phyloP scores from a whole-genome alignment of 805 yeast genomes.

The Suhomyces sp. region DNA sequence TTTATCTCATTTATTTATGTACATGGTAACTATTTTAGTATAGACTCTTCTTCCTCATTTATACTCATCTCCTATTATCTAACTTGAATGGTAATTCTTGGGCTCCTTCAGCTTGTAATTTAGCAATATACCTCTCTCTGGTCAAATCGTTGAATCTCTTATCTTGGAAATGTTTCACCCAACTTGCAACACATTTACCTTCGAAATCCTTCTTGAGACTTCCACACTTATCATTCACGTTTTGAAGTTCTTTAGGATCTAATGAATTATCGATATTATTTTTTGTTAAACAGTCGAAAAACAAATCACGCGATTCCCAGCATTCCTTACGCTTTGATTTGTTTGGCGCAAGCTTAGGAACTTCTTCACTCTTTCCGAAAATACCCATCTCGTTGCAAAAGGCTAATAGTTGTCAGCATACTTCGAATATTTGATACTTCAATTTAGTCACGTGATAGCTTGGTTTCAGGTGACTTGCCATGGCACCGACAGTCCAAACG shows the following conservation, averaged over 20 bases:
- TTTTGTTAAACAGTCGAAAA: slow-evolving; percentile 69
- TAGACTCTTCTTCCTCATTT: neutral
- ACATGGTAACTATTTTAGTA: slow-evolving; percentile 1
- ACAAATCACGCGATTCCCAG: slow-evolving; percentile 86
- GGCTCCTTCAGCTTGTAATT: slow-evolving; percentile 70
- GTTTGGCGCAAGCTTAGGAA: slow-evolving; percentile 47
- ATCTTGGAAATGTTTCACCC: slow-evolving; percentile 89
- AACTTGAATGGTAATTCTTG: slow-evolving; percentile 26
- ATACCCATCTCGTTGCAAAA: slow-evolving; percentile 46
- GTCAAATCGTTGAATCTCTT: slow-evolving; percentile 76
- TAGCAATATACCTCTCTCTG: slow-evolving; percentile 62
- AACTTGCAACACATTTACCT: slow-evolving; percentile 74
- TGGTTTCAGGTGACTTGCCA: neutral
- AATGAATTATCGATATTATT: slow-evolving; percentile 68
- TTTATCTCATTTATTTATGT: neutral
- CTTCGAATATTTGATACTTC: neutral
- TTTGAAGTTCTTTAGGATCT: slow-evolving; percentile 46
- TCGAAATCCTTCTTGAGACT: slow-evolving; percentile 57
- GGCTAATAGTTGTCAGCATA: neutral
- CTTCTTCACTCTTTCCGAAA: slow-evolving; percentile 36
- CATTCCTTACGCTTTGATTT: slow-evolving; percentile 71
- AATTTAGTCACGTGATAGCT: neutral
- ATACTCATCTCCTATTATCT: slow-evolving; percentile 18
- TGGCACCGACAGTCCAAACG: neutral
- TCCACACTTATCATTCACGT: slow-evolving; percentile 57